Base-by-base conservation (phyloP, 495 filamentous ascomycete species). In the Coniosporium apollinis region DNA sequence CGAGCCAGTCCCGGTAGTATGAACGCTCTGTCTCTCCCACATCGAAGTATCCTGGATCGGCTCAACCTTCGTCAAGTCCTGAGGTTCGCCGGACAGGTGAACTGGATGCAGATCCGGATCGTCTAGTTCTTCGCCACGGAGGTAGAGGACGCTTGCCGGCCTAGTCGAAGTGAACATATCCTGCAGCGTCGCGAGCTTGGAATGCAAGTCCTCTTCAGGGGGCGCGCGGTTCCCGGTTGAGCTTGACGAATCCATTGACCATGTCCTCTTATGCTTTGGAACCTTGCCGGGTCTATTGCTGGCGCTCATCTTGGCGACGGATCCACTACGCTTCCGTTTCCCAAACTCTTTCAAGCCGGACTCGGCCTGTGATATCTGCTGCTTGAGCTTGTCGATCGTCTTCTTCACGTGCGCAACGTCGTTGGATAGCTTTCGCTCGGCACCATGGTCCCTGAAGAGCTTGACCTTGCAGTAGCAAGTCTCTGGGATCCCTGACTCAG, bases 111-210 rank as follows among this genome's bases (percentile, higher is more conserved):
- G 51, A 56, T 96, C 91, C 2, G 86, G 84, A 48, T 97, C 89
- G 48, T 97, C 89, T 10, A 70, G 55, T 16, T 84, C 81, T 2
- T 80, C 76, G 33, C 85, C 91, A 26, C 74, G 72, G 11, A 97
- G 69, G 45, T 79, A 82, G 16, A 97, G 62, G 8, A 87, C 63
- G 54, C 85, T 94, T 17, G 85, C 72, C 2, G 83, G 75, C 9
- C 82, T 69, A 2, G 84, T 92, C 30, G 84, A 93, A 8, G 79
- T 83, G 52, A 94, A 94, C 89, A 96, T 96, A 45, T 91, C 87
- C 50, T 94, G 81, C 49, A 91, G 68, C 19, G 72, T 76, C 30
- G 74, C 69, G 13, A 94, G 63, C 54, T 92, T 94, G 40, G 70
- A 62, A 40, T 92, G 80, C 5, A 94, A 60, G 51, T 96, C 91